Conservation (phyloP, 2,329 filamentous ascomycete genomes). For the Aureobasidium zeae region DNA sequence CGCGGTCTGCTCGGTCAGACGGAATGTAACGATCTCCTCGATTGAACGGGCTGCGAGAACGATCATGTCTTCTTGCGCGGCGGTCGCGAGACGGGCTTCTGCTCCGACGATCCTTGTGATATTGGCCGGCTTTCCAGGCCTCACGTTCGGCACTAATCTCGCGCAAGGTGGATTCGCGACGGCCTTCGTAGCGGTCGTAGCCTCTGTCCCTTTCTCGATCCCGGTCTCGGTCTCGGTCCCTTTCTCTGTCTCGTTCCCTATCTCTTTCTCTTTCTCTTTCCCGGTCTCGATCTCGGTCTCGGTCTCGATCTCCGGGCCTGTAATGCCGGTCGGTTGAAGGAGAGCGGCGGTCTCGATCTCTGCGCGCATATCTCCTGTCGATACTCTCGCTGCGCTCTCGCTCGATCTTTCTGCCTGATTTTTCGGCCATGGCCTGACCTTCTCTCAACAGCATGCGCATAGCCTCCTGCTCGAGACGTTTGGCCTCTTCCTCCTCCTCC, state of each 20-base stretch:
- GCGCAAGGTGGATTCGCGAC: conserved; percentile 23
- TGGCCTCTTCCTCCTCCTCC: conserved; percentile 38
- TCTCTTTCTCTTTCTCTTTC: conserved; percentile 7
- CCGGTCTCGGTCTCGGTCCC: conserved; percentile 9
- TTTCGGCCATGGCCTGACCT: conserved; percentile 46
- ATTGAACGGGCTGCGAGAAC: conserved; percentile 11
- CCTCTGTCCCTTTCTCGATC: conserved; percentile 10
- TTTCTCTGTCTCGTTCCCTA: conserved; percentile 9
- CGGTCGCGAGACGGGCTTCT: conserved; percentile 13
- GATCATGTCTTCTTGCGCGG: conserved; percentile 21
- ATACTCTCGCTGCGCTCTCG: conserved; percentile 27
- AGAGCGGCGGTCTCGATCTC: conserved; percentile 10
- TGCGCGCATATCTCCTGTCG: conserved; percentile 15
- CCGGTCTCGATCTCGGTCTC: conserved; percentile 12
- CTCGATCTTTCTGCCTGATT: conserved; percentile 33
- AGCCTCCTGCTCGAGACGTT: conserved; percentile 47
- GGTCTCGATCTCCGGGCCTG: conserved; percentile 15
- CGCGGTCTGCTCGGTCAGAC: conserved; percentile 32
- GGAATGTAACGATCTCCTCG: conserved; percentile 13
- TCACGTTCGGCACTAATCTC: conserved; percentile 27
- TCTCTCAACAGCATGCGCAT: conserved; percentile 46
- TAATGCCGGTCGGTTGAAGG: conserved; percentile 12
- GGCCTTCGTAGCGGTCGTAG: conserved; percentile 10
- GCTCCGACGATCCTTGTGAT: conserved; percentile 14
- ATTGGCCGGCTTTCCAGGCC: conserved; percentile 25